Evolutionary conservation across 345 rosid genomes (phyloP).

Genomic region (Gossypium herbaceum): DNA sequence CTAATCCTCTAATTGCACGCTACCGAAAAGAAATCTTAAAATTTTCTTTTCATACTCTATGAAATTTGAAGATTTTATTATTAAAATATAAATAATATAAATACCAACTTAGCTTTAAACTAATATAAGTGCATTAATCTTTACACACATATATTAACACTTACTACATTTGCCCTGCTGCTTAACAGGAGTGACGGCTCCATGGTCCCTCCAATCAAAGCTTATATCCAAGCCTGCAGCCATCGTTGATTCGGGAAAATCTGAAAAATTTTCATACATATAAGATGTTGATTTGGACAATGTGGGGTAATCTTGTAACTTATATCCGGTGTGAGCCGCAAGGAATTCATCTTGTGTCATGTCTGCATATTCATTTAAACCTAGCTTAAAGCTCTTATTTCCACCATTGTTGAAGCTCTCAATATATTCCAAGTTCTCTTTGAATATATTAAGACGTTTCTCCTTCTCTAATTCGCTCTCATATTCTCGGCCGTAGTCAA

Average conservation of each 20-base stretch:
- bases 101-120: too few species aligned
- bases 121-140: too few species aligned
- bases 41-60: too few species aligned
- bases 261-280: slow-evolving; percentile 4
- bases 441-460: slow-evolving; percentile 45
- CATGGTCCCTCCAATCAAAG: slow-evolving; percentile 79
- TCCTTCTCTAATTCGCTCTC: slow-evolving; percentile 49
- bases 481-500: slow-evolving; percentile 39
- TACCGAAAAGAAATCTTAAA: too few species aligned
- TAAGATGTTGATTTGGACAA: not conserved
- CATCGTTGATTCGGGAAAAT: not conserved
- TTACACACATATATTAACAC: not conserved
- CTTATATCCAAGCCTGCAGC: not conserved
- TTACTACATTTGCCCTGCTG: slow-evolving; percentile 79
- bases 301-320: not conserved
- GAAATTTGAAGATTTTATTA: too few species aligned
- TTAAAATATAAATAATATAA: too few species aligned
- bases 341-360: slow-evolving; percentile 56
- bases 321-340: not conserved
- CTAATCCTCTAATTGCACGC: too few species aligned
- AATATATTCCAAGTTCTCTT: slow-evolving; percentile 54
- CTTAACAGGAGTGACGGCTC: slow-evolving; percentile 73
- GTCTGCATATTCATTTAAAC: slow-evolving; percentile 58
- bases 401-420: slow-evolving; percentile 45
- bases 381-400: slow-evolving; percentile 40